Percentiles rank a stretch among this genome's conserved stretches.
These are phyloP conservation scores for Breynia disticha DNA, from an alignment of 441 rosid genomes.

Conservation along the genomic window DNA sequence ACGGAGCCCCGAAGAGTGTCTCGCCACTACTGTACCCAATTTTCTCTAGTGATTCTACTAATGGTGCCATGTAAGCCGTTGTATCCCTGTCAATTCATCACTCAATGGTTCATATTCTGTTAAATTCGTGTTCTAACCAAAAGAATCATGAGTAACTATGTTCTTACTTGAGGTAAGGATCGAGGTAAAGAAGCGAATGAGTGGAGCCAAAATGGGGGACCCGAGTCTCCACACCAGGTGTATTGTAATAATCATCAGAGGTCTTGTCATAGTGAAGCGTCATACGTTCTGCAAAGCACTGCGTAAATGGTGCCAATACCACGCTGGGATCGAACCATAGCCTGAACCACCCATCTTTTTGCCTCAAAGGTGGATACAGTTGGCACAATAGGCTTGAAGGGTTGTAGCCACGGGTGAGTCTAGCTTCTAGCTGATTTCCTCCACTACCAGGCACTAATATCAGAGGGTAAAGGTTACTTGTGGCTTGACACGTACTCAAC, in stretches of 20 bases:
- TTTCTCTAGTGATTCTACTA: constrained; percentile 49
- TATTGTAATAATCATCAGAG: constrained; percentile 61
- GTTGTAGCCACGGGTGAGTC: constrained; percentile 46
- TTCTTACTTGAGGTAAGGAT: constrained; percentile 62
- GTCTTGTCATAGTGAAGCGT: constrained; percentile 46
- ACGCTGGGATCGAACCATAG: constrained; percentile 76
- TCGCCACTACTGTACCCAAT: constrained; percentile 48
- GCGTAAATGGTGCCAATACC: constrained; percentile 54
- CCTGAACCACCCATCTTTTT: constrained; percentile 73
- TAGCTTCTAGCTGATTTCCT: constrained; percentile 76
- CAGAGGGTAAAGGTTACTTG: constrained; percentile 46
- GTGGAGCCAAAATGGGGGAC: constrained; percentile 63
- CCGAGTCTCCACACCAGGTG: constrained; percentile 67
- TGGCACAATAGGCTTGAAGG: constrained; percentile 43
- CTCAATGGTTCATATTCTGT: neutral
- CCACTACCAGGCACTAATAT: constrained; percentile 78
- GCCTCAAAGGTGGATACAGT: constrained; percentile 39
- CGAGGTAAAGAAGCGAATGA: constrained; percentile 52
- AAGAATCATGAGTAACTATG: no score
- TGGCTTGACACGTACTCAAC: constrained; percentile 30
- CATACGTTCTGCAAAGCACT: constrained; percentile 72
- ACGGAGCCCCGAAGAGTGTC: constrained; percentile 71
- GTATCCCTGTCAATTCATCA: constrained; percentile 29
- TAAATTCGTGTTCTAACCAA: no score
- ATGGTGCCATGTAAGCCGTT: constrained; percentile 57